Conservation (phyloP, 306 rosid genomes). For the Cicer judaicum region DNA sequence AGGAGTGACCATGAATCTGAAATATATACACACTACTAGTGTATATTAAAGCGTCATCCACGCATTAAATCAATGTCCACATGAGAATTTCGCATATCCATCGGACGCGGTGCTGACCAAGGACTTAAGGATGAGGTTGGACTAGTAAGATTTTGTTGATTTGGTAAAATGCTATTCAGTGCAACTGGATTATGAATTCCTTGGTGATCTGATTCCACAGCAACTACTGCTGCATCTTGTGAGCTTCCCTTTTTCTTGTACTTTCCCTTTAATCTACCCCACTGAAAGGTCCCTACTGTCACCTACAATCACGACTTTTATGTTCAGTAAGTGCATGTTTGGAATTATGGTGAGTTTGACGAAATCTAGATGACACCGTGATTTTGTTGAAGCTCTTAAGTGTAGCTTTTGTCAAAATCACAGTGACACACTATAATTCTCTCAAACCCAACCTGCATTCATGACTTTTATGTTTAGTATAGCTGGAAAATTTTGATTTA, state of each 20-base stretch:
- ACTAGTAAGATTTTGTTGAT: conserved; percentile 64
- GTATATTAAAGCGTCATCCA: conserved; percentile 53
- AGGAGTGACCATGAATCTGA: conserved; percentile 50
- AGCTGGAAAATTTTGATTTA: no score
- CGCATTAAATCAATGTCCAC: conserved; percentile 96
- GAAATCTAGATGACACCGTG: no score
- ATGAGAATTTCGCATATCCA: conserved; percentile 84
- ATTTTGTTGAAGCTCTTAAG: no score
- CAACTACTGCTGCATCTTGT: conserved; percentile 57
- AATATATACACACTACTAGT: conserved; percentile 49
- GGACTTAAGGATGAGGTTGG: conserved; percentile 62
- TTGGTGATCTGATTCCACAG: conserved; percentile 64
- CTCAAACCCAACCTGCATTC: no score
- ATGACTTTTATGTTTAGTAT: no score
- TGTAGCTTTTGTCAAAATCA: no score
- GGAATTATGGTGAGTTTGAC: no score
- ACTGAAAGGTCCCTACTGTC: conserved; percentile 59
- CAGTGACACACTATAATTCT: no score
- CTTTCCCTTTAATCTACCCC: conserved; percentile 69
- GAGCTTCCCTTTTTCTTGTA: conserved; percentile 63
- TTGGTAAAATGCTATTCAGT: conserved; percentile 50
- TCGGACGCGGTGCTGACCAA: conserved; percentile 69
- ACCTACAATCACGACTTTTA: conserved; percentile 60
- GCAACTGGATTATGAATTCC: conserved; percentile 57
- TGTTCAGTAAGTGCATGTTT: neutral